Percentiles rank a stretch among this genome's conserved stretches.
These are phyloP conservation scores for Leccinum griseonigrum DNA, from an alignment of 1,284 basidiomycete species.

Conservation along the genomic window DNA sequence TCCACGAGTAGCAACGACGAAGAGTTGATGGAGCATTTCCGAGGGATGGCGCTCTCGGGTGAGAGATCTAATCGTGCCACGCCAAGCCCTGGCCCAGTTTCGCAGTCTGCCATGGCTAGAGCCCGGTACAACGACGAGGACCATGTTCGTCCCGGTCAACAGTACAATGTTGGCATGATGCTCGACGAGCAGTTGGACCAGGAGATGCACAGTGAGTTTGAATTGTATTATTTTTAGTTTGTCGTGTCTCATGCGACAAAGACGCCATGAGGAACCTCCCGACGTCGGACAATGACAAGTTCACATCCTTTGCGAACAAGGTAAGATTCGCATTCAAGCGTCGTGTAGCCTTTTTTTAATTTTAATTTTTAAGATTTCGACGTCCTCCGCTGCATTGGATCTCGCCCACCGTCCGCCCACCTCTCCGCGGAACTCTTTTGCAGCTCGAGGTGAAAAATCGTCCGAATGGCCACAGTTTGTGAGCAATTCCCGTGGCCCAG, in stretches of 20 bases:
- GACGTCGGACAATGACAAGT: conserved; percentile 92
- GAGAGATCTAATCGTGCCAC: conserved; percentile 55
- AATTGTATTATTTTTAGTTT: conserved; percentile 9
- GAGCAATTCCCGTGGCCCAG: conserved; percentile 56
- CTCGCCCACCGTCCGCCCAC: conserved; percentile 87
- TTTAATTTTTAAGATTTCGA: conserved; percentile 58
- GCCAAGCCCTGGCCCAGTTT: conserved; percentile 47
- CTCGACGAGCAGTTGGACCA: conserved; percentile 87
- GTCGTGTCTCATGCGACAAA: conserved; percentile 34
- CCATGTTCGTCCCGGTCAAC: conserved; percentile 51
- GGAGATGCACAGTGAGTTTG: conserved; percentile 80
- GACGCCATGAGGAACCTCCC: conserved; percentile 91
- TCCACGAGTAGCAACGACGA: conserved; percentile 79
- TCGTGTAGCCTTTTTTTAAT: conserved; percentile 3
- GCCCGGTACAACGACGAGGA: conserved; percentile 52
- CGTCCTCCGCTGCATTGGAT: conserved; percentile 91
- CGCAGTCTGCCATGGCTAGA: conserved; percentile 50
- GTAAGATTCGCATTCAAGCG: conserved; percentile 39
- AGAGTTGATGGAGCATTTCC: conserved; percentile 71
- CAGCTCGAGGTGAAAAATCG: conserved; percentile 65
- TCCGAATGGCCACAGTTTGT: conserved; percentile 95
- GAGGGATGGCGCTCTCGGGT: conserved; percentile 62
- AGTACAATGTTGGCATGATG: conserved; percentile 81
- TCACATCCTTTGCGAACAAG: conserved; percentile 60
- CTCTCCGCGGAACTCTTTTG: conserved; percentile 62